phyloP scores from a whole-genome alignment of 768 basidiomycete genomes.

The Hemileccinum impolitum region DNA sequence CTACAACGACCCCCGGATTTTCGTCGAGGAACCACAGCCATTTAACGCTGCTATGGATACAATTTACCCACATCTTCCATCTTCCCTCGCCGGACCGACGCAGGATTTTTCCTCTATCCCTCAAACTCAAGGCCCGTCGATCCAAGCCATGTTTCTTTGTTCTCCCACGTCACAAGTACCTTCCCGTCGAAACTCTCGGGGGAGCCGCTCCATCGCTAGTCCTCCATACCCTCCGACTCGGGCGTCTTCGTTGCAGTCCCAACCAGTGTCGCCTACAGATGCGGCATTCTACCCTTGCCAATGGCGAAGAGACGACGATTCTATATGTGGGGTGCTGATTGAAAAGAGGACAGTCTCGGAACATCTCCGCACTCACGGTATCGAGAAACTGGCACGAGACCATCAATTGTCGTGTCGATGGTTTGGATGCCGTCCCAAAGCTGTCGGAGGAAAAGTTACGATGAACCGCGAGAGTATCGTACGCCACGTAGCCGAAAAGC shows the following conservation, averaged over 20 bases:
- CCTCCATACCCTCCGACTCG: neutral
- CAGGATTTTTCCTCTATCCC: neutral
- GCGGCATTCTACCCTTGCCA: neutral
- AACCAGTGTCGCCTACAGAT: neutral
- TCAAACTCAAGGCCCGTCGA: too few species aligned
- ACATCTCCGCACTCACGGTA: constrained; percentile 10
- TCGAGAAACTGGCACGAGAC: neutral
- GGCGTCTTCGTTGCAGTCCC: neutral
- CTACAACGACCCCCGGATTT: too few species aligned
- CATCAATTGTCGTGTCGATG: neutral
- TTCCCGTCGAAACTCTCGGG: neutral
- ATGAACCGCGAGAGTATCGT: constrained; percentile 18
- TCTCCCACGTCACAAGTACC: too few species aligned
- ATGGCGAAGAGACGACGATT: constrained; percentile 5
- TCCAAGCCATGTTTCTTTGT: neutral
- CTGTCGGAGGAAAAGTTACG: fast-evolving
- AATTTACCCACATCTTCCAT: too few species aligned
- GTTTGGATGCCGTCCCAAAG: constrained; percentile 3
- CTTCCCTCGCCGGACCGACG: too few species aligned
- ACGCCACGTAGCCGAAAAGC: constrained; percentile 14
- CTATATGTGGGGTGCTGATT: neutral
- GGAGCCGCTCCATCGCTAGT: neutral
- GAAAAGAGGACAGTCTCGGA: neutral
- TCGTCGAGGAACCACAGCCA: too few species aligned
- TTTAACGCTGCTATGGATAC: too few species aligned